Base-by-base conservation (phyloP, 345 rosid genomes). In the Lepidium didymum region DNA sequence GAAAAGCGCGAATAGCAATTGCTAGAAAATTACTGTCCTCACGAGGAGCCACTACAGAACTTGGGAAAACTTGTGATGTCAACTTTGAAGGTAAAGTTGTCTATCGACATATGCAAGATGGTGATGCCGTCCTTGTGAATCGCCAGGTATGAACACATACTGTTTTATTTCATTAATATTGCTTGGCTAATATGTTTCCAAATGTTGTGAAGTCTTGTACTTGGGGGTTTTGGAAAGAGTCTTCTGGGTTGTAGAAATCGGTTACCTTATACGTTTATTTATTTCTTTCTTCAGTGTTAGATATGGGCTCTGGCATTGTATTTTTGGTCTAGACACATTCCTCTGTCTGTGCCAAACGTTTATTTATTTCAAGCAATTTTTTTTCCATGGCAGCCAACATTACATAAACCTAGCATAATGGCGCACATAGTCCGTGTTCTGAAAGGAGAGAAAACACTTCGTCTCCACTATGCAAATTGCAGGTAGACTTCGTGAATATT, bases 401-500 rank as follows among this genome's bases (percentile, higher is more conserved):
- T 94, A 70, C 99, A 94, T 81, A 94, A 94, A 73, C 97, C 97
- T 5, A 91, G 99, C 72, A 81, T 94, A 81, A 91, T 94, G 99
- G 99, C 99, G 25, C 96, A 94, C 63, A 79, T 81, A 0, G 99
- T 94, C 67, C 96, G 97, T 55, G 96, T 94, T 21, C 75, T 94
- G 73, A 85, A 81, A 73, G 97, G 97, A 50, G 97, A 94, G 81
- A 94, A 85, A 81, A 89, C 99, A 54, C 86, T 94, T 70, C 88
- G 99, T 40, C 92, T 94, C 95, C 99, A 91, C 80, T 94, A 94
- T 77, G 99, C 99, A 69, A 94, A 94, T 79, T 94, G 99, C 97
- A 91, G 99, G 99, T 93, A 65, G 68, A 66, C 66, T 43, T 41
- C 15, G 6, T 52, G 35, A 36, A 70, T 71, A 31, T 67, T 27